Conservation (phyloP, 2,329 filamentous ascomycete genomes). For the Cladosporium sp. region DNA sequence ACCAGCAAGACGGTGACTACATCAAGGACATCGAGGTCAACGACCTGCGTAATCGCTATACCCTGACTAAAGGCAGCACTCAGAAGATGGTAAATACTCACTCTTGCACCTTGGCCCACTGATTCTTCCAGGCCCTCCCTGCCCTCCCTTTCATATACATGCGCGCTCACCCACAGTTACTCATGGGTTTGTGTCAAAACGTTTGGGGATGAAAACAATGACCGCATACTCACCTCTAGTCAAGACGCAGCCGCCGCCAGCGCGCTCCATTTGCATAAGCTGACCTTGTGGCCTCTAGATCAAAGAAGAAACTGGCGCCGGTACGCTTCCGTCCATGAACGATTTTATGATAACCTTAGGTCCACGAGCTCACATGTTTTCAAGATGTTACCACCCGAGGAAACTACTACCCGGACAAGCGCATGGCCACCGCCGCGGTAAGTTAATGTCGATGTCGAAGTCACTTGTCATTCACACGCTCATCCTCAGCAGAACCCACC, state of each 20-base stretch:
- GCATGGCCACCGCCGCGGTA: slow-evolving; percentile 91
- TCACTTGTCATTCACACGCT: background rate
- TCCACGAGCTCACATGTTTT: slow-evolving; percentile 61
- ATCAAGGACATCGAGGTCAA: slow-evolving; percentile 99
- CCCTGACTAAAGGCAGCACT: slow-evolving; percentile 92
- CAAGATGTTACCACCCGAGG: slow-evolving; percentile 99
- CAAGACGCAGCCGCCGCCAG: slow-evolving; percentile 39
- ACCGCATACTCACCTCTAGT: slow-evolving; percentile 49
- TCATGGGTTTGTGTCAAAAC: slow-evolving; percentile 35
- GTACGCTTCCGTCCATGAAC: slow-evolving; percentile 71
- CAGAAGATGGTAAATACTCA: slow-evolving; percentile 98
- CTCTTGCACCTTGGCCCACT: slow-evolving; percentile 58
- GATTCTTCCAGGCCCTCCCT: slow-evolving; percentile 55
- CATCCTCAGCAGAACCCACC: slow-evolving; percentile 59
- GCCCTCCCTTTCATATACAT: slow-evolving; percentile 33
- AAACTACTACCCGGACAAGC: slow-evolving; percentile 96
- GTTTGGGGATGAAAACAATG: slow-evolving; percentile 41
- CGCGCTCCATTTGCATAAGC: slow-evolving; percentile 76
- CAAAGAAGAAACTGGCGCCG: slow-evolving; percentile 98
- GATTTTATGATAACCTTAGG: slow-evolving; percentile 49
- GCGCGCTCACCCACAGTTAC: slow-evolving; percentile 13
- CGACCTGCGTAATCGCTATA: slow-evolving; percentile 93
- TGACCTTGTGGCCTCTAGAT: slow-evolving; percentile 98
- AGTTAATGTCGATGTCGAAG: slow-evolving; percentile 54
- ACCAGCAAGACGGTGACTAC: slow-evolving; percentile 93